These are phyloP conservation scores for Epichloe uncinata DNA, from an alignment of 2,329 filamentous ascomycete species.

Conservation along the genomic window DNA sequence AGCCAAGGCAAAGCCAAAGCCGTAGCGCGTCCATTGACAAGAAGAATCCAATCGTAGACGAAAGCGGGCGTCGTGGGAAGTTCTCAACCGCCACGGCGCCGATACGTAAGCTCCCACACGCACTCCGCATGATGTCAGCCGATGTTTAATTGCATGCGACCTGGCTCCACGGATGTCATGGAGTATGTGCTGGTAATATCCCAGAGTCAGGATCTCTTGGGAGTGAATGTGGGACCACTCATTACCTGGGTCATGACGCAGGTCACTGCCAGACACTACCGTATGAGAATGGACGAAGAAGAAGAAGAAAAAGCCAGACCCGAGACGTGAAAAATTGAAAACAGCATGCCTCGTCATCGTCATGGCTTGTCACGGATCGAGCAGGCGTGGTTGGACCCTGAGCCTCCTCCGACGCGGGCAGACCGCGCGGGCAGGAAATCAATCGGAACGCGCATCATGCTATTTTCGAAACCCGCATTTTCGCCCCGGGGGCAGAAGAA, in stretches of 20 bases:
- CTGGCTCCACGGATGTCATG: not conserved
- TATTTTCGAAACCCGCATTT: not conserved
- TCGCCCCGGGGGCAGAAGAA: not conserved
- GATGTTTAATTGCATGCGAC: not conserved
- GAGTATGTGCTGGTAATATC: not conserved
- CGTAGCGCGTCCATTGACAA: no score
- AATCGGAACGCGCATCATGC: not conserved
- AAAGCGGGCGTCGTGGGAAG: no score
- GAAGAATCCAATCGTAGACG: no score
- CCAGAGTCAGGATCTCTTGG: not conserved
- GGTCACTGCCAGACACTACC: not conserved
- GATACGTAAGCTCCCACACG: no score
- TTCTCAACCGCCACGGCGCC: no score
- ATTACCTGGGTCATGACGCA: not conserved
- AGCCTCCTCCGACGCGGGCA: not conserved
- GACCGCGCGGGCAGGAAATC: not conserved
- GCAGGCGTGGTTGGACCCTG: not conserved
- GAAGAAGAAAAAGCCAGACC: no score
- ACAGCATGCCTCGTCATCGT: not conserved
- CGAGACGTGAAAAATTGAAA: not conserved
- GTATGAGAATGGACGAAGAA: no score
- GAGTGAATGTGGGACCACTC: no score
- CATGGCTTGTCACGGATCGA: not conserved
- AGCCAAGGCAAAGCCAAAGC: no score
- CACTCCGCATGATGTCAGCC: no score